phyloP scores from a whole-genome alignment of 2,329 filamentous ascomycete species.

The Didymella lethalis region DNA sequence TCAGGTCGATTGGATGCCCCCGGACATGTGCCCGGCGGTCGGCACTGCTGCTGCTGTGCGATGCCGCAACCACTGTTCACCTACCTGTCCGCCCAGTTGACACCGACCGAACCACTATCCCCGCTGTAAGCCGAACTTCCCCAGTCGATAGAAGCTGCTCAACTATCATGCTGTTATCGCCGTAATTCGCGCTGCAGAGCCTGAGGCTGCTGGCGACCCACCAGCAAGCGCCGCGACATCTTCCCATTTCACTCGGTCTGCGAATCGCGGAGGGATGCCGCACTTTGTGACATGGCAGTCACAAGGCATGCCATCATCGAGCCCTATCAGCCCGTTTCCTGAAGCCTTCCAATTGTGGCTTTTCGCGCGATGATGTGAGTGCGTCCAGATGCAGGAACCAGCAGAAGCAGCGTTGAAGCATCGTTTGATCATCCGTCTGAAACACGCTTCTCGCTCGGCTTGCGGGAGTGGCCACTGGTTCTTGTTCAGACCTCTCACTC shows the following conservation, averaged over 20 bases:
- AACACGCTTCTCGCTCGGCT: slow-evolving; percentile 37
- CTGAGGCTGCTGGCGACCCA: slow-evolving; percentile 15
- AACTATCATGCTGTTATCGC: slow-evolving; percentile 28
- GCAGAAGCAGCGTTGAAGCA: slow-evolving; percentile 43
- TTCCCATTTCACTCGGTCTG: slow-evolving; percentile 9
- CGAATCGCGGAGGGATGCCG: slow-evolving; percentile 19
- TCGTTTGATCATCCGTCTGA: slow-evolving; percentile 51
- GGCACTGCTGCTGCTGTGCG: slow-evolving; percentile 9
- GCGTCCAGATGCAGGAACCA: slow-evolving; percentile 48
- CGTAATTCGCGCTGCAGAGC: slow-evolving; percentile 18
- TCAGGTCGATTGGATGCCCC: slow-evolving; percentile 5
- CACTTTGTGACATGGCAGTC: slow-evolving; percentile 15
- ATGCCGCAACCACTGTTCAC: slow-evolving; percentile 15
- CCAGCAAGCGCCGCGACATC: slow-evolving; percentile 15
- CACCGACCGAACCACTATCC: slow-evolving; percentile 11
- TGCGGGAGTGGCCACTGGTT: slow-evolving; percentile 30
- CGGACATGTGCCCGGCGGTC: slow-evolving; percentile 6
- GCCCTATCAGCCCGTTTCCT: slow-evolving; percentile 29
- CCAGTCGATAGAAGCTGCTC: slow-evolving; percentile 22
- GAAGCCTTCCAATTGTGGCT: slow-evolving; percentile 35
- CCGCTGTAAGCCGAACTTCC: slow-evolving; percentile 18
- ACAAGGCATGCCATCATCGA: slow-evolving; percentile 26
- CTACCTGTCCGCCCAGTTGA: slow-evolving; percentile 6
- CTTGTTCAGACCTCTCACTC: slow-evolving; percentile 15
- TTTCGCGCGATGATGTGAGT: slow-evolving; percentile 33